Evolutionary conservation across 176 grass and related monocot species (phyloP).

Genomic region (Microstegium vimineum): DNA sequence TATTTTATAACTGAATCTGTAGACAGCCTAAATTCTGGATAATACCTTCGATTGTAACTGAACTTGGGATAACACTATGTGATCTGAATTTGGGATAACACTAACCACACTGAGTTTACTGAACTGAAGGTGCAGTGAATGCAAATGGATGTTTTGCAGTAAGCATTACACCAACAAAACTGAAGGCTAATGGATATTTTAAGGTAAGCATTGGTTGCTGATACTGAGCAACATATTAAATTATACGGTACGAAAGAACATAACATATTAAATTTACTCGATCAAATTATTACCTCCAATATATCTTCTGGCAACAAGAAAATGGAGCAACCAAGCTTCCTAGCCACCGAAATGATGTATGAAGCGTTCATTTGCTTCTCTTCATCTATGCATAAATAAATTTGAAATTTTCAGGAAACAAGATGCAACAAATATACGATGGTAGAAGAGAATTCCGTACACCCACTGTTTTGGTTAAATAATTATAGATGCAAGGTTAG

Average conservation of each 20-base stretch:
- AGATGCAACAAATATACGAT: neutral
- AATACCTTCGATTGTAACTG: neutral
- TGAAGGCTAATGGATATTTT: neutral
- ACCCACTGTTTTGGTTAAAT: neutral
- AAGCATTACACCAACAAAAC: neutral
- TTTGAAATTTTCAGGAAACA: slow-evolving; percentile 23
- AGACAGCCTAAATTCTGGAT: neutral
- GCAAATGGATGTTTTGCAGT: neutral
- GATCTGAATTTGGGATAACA: neutral
- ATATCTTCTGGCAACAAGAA: slow-evolving; percentile 98
- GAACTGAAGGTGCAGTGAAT: neutral
- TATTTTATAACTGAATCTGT: neutral
- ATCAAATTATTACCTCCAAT: slow-evolving; percentile 56
- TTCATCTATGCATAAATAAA: slow-evolving; percentile 52
- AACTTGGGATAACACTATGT: neutral
- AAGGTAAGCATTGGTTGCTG: neutral
- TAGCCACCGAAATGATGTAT: slow-evolving; percentile 92
- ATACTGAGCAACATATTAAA: slow-evolving; percentile 1
- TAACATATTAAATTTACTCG: neutral
- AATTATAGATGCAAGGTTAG: neutral
- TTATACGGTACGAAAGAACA: neutral
- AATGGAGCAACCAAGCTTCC: slow-evolving; percentile 97
- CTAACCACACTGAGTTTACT: neutral
- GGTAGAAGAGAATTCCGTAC: neutral
- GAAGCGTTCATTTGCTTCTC: slow-evolving; percentile 99